A percentile compares a stretch with the other conserved stretches of the same genome.
Evolutionary conservation across 139 green algal genomes (phyloP).

Genomic region (Dunaliella sp.): DNA sequence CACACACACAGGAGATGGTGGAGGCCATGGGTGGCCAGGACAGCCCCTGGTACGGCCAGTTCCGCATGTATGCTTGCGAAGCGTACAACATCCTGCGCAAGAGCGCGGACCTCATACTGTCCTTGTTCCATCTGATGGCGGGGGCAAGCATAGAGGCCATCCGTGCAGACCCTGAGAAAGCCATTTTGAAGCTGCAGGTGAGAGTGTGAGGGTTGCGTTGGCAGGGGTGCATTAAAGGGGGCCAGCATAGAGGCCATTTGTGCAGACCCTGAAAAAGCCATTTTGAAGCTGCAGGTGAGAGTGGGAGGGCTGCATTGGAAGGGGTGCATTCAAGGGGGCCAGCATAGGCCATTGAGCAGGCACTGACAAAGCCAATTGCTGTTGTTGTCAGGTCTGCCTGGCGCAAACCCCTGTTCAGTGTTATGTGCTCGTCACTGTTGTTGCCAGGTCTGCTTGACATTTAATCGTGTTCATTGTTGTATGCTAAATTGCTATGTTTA

Average conservation of each 20-base stretch:
- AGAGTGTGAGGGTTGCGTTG: constrained; percentile 91
- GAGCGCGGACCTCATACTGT: constrained; percentile 84
- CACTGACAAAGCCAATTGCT: too few relatives aligned
- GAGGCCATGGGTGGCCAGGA: constrained; percentile 92
- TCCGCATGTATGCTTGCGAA: constrained; percentile 81
- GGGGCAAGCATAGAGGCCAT: constrained; percentile 83
- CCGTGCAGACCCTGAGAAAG: constrained; percentile 80
- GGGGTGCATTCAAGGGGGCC: background rate
- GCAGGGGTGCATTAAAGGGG: constrained; percentile 94
- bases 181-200: constrained; percentile 88
- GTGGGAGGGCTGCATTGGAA: too few relatives aligned
- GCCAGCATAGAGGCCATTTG: constrained; percentile 77
- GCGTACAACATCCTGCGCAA: constrained; percentile 99
- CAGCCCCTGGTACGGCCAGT: constrained; percentile 71
- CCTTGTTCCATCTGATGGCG: constrained; percentile 95
- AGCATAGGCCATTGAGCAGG: too few relatives aligned
- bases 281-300: constrained; percentile 85
- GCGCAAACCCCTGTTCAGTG: too few relatives aligned
- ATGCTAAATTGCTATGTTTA: too few relatives aligned
- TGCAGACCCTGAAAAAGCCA: constrained; percentile 82
- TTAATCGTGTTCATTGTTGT: too few relatives aligned
- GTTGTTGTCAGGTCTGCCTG: too few relatives aligned
- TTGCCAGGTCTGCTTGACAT: too few relatives aligned
- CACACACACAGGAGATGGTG: constrained; percentile 70
- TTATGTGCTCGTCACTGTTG: too few relatives aligned